Evolutionary conservation across 2,329 filamentous ascomycete genomes (phyloP), one percentile per base, ranked within the genome.

Genomic region (Ophiocordyceps polyrhachis-furcata): DNA sequence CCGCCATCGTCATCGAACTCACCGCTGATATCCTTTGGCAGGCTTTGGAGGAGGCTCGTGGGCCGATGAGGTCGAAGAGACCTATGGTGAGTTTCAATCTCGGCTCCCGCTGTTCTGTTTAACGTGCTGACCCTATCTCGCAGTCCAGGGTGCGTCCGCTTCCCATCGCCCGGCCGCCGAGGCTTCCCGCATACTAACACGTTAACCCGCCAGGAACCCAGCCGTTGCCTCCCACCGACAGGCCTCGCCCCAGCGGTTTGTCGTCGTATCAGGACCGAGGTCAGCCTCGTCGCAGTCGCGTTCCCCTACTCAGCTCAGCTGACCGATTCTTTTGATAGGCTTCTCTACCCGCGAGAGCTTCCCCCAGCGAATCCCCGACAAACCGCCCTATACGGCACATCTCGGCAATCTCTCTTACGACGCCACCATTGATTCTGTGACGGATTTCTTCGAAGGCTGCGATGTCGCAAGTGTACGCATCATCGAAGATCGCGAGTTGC

Each of bases 1-100:
- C 48, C 52, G 44, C 49, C 49, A 49, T 51, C 49, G 49, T 51
- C 49, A 46, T 48, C 17, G n/a, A 19, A 6, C 9, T 23, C 11
- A 19, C n/a, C 19, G 35, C 35, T 38, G 35, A 38, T 38, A 4
- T 12, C 5, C n/a, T 14, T 38, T 38, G 5, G 41, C 45, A 70
- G 68, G 65, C 52, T 70, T 68, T 52, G 72, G 69, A 54, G 87
- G 61, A 57, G 58, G 89, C 60, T 96, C 91, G 55, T 98, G 91
- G 91, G 91, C 91, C 57, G 93, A 98, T 68, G 91, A 98, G 63
- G 94, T 98, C 69, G 91, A 98, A 66, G 87, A 94, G 58, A 74
- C 83, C 52, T 76, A 79, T 63, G 70, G 83, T 89, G 73, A 70
- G 79, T 69, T 13, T 28, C 47, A 45, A 43, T 40, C 38, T 48